Evolutionary conservation across 2,329 filamentous ascomycete genomes (phyloP).

Genomic region (Amauroascus verrucosus): DNA sequence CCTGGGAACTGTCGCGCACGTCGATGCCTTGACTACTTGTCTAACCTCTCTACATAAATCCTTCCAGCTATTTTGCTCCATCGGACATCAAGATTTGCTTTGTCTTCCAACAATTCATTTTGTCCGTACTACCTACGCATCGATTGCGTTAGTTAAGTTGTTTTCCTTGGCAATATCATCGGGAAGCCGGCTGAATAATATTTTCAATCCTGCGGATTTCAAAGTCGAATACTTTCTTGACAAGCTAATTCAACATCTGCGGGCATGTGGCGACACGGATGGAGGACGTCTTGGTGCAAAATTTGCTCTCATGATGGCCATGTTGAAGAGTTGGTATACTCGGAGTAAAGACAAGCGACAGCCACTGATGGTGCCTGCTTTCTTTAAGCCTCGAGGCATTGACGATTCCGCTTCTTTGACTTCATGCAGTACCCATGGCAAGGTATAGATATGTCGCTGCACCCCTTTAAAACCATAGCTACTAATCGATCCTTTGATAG

Average conservation of each 20-base stretch:
- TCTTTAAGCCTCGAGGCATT: conserved; percentile 13
- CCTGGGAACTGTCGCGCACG: conserved; percentile 48
- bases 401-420: neutral
- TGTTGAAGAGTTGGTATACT: conserved; percentile 60
- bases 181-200: conserved; percentile 55
- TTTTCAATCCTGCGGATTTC: conserved; percentile 59
- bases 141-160: conserved; percentile 64
- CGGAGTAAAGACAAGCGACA: conserved; percentile 36
- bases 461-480: neutral
- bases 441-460: neutral
- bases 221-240: conserved; percentile 58
- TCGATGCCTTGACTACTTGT: conserved; percentile 57
- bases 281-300: conserved; percentile 57
- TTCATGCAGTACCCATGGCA: neutral
- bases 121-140: conserved; percentile 60
- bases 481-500: conserved; percentile 1
- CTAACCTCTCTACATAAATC: conserved; percentile 56
- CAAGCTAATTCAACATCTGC: conserved; percentile 58
- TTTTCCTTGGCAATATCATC: conserved; percentile 57
- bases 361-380: conserved; percentile 11
- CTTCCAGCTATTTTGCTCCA: conserved; percentile 53
- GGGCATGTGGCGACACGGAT: conserved; percentile 51
- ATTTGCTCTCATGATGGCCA: conserved; percentile 59
- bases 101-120: conserved; percentile 61
- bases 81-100: conserved; percentile 50